Percentiles rank a stretch among this genome's conserved stretches.
These are phyloP conservation scores for Westerdykella sp. DNA, from an alignment of 2,329 filamentous ascomycete species.

Conservation along the genomic window DNA sequence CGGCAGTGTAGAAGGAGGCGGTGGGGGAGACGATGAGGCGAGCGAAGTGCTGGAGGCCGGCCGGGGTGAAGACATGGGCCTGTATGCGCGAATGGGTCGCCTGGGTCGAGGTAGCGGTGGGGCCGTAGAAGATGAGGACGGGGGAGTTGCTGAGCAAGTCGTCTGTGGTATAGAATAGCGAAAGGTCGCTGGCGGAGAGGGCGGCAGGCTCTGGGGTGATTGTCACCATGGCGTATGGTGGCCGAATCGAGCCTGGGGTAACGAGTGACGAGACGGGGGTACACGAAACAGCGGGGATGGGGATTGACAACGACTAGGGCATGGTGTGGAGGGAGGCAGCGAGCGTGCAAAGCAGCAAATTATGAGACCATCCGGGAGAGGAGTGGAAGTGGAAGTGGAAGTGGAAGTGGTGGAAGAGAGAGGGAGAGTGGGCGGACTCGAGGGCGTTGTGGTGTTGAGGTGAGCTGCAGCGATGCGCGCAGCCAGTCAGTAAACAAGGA, in stretches of 20 bases:
- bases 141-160: constrained; percentile 73
- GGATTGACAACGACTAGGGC: constrained; percentile 11
- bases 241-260: constrained; percentile 11
- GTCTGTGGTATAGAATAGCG: constrained; percentile 85
- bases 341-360: background rate
- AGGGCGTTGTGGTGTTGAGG: background rate
- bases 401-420: constrained; percentile 1
- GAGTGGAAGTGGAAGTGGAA: constrained; percentile 4
- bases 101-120: constrained; percentile 82
- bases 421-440: background rate
- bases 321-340: constrained; percentile 13
- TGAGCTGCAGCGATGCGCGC: constrained; percentile 1
- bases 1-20: constrained; percentile 83
- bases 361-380: constrained; percentile 3
- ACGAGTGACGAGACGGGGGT: constrained; percentile 24
- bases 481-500: no score
- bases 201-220: constrained; percentile 68
- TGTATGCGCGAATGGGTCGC: constrained; percentile 82
- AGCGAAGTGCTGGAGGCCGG: constrained; percentile 82
- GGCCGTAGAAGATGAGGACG: constrained; percentile 85
- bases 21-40: constrained; percentile 90
- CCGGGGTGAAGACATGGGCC: constrained; percentile 83
- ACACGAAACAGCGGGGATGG: constrained; percentile 3
- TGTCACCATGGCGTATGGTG: constrained; percentile 63
- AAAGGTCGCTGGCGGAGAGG: constrained; percentile 73